Evolutionary conservation across 371 early-diverging fungal genomes (phyloP).

Genomic region (Blakeslea trispora): DNA sequence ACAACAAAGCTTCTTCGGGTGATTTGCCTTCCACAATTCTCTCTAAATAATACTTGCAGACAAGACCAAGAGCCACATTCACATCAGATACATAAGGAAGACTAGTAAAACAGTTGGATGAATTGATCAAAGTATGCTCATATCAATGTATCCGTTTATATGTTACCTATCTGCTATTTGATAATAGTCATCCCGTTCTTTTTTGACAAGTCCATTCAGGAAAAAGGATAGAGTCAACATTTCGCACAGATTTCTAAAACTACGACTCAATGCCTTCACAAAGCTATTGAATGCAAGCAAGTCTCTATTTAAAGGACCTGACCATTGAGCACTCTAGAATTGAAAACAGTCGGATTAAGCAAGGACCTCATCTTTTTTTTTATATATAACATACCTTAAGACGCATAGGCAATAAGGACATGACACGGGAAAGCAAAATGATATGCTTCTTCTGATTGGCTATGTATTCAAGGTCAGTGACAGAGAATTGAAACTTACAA

Average conservation of each 20-base stretch:
- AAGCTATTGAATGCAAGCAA: conserved; percentile 75
- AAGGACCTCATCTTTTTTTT: neutral
- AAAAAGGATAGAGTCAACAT: conserved; percentile 61
- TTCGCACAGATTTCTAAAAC: conserved; percentile 65
- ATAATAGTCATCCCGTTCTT: conserved; percentile 55
- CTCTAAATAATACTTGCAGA: conserved; percentile 53
- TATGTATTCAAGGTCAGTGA: neutral
- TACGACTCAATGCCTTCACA: conserved; percentile 59
- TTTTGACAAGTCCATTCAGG: conserved; percentile 51
- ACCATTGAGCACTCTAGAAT: conserved; percentile 56
- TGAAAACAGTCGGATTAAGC: neutral
- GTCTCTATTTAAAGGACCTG: conserved; percentile 72
- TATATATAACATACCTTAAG: conserved; percentile 35
- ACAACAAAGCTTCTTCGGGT: conserved; percentile 24
- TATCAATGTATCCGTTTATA: too few relatives aligned
- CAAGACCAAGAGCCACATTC: conserved; percentile 57
- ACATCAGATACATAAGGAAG: conserved; percentile 55
- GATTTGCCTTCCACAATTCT: conserved; percentile 27
- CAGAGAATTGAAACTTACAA: too few relatives aligned
- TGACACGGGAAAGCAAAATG: conserved; percentile 53
- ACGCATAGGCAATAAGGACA: conserved; percentile 56
- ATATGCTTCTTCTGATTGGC: conserved; percentile 21
- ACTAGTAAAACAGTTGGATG: too few relatives aligned
- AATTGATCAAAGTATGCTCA: too few relatives aligned
- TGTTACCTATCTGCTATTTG: conserved; percentile 52